Conservation (phyloP, 352 stramenopile species). For the Globisporangium parvum region DNA sequence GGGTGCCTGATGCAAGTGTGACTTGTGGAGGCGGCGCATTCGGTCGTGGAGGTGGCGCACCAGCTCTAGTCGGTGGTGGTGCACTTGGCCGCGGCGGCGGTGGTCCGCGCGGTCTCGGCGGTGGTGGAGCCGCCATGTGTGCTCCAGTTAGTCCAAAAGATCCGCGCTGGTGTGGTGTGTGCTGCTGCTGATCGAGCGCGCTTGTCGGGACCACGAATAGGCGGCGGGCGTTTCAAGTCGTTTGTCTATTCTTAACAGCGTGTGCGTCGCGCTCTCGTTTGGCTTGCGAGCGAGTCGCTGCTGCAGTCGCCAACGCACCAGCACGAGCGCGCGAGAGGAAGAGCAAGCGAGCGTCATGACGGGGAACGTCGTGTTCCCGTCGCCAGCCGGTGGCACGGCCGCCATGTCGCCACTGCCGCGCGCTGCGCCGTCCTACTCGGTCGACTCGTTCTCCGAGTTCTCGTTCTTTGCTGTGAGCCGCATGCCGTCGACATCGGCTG, state of each 20-base stretch:
- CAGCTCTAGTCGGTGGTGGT: neutral
- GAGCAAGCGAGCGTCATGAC: conserved; percentile 4
- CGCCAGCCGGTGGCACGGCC: neutral
- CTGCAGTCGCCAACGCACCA: neutral
- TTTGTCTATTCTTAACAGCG: too few relatives aligned
- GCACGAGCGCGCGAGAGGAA: neutral
- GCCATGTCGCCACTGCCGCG: conserved; percentile 1
- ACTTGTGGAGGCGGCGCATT: conserved; percentile 6
- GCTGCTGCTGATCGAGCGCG: conserved; percentile 8
- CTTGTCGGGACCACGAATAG: neutral
- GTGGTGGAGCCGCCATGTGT: conserved; percentile 9
- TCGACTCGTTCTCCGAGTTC: conserved; percentile 54
- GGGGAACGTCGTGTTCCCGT: conserved; percentile 14
- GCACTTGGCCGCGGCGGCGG: conserved; percentile 13
- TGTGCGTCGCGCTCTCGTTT: too few relatives aligned
- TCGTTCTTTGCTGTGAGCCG: conserved; percentile 31
- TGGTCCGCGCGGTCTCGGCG: conserved; percentile 19
- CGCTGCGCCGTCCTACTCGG: conserved; percentile 23
- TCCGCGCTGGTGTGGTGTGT: conserved; percentile 1
- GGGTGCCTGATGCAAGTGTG: conserved; percentile 5
- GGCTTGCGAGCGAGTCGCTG: too few relatives aligned
- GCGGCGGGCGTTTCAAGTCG: too few relatives aligned
- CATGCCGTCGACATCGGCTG: conserved; percentile 18
- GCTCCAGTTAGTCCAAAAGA: conserved; percentile 10
- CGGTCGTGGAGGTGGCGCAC: neutral